Percentiles rank a stretch among this genome's conserved stretches.
Evolutionary conservation across 2,329 filamentous ascomycete species (phyloP).

Genomic region (Zymoseptoria crescenta): DNA sequence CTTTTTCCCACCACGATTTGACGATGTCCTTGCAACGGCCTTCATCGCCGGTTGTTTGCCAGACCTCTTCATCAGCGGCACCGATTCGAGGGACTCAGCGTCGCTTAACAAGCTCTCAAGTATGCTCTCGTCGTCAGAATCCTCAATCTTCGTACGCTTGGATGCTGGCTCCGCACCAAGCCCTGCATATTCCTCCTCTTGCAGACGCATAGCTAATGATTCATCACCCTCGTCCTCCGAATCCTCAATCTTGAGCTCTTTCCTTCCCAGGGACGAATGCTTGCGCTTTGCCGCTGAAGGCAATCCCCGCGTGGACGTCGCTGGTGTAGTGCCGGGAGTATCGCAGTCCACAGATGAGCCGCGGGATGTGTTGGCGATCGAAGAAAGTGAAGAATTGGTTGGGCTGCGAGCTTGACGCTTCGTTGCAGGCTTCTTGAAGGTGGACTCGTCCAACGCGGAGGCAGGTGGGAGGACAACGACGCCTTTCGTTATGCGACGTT

Average conservation of each 20-base stretch:
- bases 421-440: constrained; percentile 12
- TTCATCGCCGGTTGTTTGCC: neutral
- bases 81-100: constrained; percentile 16
- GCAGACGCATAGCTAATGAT: constrained; percentile 26
- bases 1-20: constrained; percentile 12
- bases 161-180: constrained; percentile 11
- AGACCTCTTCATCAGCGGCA: constrained; percentile 5
- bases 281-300: constrained; percentile 24
- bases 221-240: constrained; percentile 23
- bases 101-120: constrained; percentile 25
- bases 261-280: constrained; percentile 22
- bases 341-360: constrained; percentile 47
- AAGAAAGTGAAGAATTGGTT: constrained; percentile 16
- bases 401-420: constrained; percentile 14
- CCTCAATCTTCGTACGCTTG: constrained; percentile 26
- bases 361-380: constrained; percentile 22
- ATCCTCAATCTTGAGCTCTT: constrained; percentile 20
- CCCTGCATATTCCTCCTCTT: constrained; percentile 30
- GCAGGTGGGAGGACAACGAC: constrained; percentile 10
- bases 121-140: constrained; percentile 21
- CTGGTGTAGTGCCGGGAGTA: constrained; percentile 57
- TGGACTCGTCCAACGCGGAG: constrained; percentile 13
- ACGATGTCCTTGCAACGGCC: neutral
- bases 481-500: constrained; percentile 9
- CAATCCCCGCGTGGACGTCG: constrained; percentile 32